Evolutionary conservation across 2,329 filamentous ascomycete species (phyloP), one percentile per base, ranked within the genome.

Genomic region (Aspergillus sp.): DNA sequence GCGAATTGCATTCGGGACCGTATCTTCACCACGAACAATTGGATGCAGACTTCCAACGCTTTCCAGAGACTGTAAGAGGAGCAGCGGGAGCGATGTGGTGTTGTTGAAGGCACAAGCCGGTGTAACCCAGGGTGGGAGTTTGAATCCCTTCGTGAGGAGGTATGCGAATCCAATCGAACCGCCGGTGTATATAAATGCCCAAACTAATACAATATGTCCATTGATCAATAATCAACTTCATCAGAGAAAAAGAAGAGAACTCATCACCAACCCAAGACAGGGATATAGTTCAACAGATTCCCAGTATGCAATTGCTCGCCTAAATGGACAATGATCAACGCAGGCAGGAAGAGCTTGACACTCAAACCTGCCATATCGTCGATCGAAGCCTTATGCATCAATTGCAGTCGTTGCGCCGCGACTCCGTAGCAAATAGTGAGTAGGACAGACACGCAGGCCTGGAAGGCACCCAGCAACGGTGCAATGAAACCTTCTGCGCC

Each of bases 31-130:
- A 50, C 65, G 52, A 50, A 74, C 61, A 15, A 84, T 68, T 2
- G 70, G 61, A 20, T 72, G 62, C 5, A 85, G 66, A 22, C 84
- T 78, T 2, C 80, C 81, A 0, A 82, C 82, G 7, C 74, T 68
- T 38, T 74, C 68, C 23, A 82, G 66, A 3, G 77, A 75, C 27
- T 77, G 70, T 3, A 79, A 66, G 1, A 80, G 67, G 3, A 80
- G 64, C 9, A 80, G 65, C 1, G 76, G 76, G 1, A 79, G 67
- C 12, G 73, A 74, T 0, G 76, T 80, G 0, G 78, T 81, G 58
- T 81, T 81, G 61, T 81, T 81, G 65, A 81, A 80, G 35, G 73
- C 68, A 33, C 79, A 69, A 1, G 78, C 75, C 3, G 75, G 76
- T 3, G 76, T 75, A 1, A 75, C 72, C 78, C 78, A 81, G 15